phyloP scores from a whole-genome alignment of 1,139 yeast species.

The Groenewaldozyma sp. region DNA sequence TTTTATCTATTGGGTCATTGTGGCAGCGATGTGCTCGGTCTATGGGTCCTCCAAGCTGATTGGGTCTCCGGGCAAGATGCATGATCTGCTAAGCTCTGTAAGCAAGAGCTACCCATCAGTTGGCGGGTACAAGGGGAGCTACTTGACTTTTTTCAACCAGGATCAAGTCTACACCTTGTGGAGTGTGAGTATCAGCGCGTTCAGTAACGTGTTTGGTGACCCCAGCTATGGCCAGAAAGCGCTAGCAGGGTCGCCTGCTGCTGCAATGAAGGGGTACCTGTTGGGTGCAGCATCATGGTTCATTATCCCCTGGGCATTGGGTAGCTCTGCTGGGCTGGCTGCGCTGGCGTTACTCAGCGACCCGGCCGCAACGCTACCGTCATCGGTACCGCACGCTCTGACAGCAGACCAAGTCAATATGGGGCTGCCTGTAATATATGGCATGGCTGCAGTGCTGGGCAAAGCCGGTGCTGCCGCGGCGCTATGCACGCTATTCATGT shows the following conservation, averaged over 20 bases:
- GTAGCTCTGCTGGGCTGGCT: slow-evolving; percentile 76
- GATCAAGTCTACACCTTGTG: slow-evolving; percentile 38
- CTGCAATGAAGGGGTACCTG: slow-evolving; percentile 77
- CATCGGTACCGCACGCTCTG: slow-evolving; percentile 58
- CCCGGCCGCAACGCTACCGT: slow-evolving; percentile 65
- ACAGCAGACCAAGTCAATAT: slow-evolving; percentile 57
- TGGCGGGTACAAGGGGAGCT: slow-evolving; percentile 58
- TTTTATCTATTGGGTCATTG: slow-evolving; percentile 33
- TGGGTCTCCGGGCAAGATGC: slow-evolving; percentile 74
- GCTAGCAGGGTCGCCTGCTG: slow-evolving; percentile 71
- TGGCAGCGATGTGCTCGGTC: slow-evolving; percentile 28
- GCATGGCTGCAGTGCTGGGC: slow-evolving; percentile 74
- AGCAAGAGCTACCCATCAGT: slow-evolving; percentile 50
- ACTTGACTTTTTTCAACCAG: slow-evolving; percentile 57
- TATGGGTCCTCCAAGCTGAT: slow-evolving; percentile 45
- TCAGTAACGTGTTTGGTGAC: slow-evolving; percentile 24
- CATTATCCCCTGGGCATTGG: slow-evolving; percentile 71
- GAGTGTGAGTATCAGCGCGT: slow-evolving; percentile 19
- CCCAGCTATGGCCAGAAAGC: slow-evolving; percentile 39
- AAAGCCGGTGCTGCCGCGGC: slow-evolving; percentile 78
- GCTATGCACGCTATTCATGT: slow-evolving; percentile 67
- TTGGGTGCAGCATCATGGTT: slow-evolving; percentile 84
- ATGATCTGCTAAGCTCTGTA: slow-evolving; percentile 55
- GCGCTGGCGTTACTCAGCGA: slow-evolving; percentile 59
- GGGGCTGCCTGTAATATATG: slow-evolving; percentile 75